phyloP scores from a whole-genome alignment of 2,329 filamentous ascomycete species.

The Arthrobotrys musiformis region DNA sequence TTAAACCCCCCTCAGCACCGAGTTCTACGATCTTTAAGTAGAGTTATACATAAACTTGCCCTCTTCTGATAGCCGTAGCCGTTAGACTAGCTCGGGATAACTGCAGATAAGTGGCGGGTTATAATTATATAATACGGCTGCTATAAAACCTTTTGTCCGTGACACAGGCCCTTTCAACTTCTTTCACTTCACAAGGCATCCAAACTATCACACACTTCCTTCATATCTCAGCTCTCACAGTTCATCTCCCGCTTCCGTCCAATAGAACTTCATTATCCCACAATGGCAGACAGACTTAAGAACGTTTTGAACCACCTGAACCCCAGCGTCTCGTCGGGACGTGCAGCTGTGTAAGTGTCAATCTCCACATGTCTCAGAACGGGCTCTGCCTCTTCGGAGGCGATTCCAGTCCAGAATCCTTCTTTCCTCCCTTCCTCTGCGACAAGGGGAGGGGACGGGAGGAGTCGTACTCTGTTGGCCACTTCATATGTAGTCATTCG shows the following conservation, averaged over 20 bases:
- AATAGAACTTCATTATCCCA: conserved; percentile 59
- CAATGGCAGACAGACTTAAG: conserved; percentile 86
- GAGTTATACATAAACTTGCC: not conserved
- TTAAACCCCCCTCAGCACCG: no score
- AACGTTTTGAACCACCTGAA: conserved; percentile 88
- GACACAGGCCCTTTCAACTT: conserved; percentile 5
- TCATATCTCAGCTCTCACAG: conserved; percentile 3
- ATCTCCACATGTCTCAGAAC: conserved; percentile 51
- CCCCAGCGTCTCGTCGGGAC: conserved; percentile 73
- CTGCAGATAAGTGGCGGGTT: not conserved
- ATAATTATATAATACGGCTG: not conserved
- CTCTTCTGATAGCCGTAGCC: conserved; percentile 25
- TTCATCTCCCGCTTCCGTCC: conserved; percentile 41
- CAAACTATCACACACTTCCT: conserved; percentile 33
- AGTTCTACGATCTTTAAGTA: conserved; percentile 15
- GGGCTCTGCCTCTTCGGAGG: not conserved
- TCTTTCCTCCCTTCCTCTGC: no score
- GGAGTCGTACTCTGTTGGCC: not conserved
- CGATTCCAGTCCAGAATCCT: conserved; percentile 23
- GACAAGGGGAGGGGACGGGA: not conserved
- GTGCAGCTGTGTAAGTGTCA: conserved; percentile 78
- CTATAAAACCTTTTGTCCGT: conserved; percentile 21
- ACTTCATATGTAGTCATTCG: conserved; percentile 8
- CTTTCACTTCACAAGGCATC: conserved; percentile 27
- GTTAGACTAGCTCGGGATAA: conserved; percentile 21